Evolutionary conservation across 768 basidiomycete species (phyloP).

Genomic region (Termitomyces sp.): DNA sequence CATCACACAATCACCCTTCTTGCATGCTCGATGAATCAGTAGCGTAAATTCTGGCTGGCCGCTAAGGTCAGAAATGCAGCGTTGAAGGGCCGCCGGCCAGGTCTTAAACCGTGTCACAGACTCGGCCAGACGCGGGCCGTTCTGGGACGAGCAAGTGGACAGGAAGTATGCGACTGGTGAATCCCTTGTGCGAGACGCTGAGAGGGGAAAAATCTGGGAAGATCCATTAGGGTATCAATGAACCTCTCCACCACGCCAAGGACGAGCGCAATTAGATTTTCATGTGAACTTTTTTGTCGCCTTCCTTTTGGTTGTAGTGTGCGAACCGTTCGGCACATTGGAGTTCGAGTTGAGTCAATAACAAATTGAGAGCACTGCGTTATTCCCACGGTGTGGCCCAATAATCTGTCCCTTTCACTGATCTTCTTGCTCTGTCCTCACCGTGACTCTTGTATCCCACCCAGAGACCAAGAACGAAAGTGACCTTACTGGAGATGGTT

Average conservation of each 20-base stretch:
- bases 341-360: slow-evolving; percentile 1
- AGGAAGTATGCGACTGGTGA: neutral
- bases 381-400: slow-evolving; percentile 18
- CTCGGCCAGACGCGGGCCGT: neutral
- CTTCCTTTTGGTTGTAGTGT: neutral
- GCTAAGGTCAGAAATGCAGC: neutral
- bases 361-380: neutral
- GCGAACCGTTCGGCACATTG: neutral
- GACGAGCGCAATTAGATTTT: neutral
- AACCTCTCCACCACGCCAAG: neutral
- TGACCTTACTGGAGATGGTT: slow-evolving; percentile 27
- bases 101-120: neutral
- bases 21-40: neutral
- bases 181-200: neutral
- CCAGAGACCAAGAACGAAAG: slow-evolving; percentile 5
- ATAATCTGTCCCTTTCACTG: slow-evolving; percentile 12
- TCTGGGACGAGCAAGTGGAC: neutral
- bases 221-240: neutral
- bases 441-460: neutral
- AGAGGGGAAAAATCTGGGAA: neutral
- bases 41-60: neutral
- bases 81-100: neutral
- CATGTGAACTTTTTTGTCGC: neutral
- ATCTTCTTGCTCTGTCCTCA: slow-evolving; percentile 8
- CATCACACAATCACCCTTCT: neutral